Conservation (phyloP, 495 filamentous ascomycete species). For the Apiosordaria backusii region DNA sequence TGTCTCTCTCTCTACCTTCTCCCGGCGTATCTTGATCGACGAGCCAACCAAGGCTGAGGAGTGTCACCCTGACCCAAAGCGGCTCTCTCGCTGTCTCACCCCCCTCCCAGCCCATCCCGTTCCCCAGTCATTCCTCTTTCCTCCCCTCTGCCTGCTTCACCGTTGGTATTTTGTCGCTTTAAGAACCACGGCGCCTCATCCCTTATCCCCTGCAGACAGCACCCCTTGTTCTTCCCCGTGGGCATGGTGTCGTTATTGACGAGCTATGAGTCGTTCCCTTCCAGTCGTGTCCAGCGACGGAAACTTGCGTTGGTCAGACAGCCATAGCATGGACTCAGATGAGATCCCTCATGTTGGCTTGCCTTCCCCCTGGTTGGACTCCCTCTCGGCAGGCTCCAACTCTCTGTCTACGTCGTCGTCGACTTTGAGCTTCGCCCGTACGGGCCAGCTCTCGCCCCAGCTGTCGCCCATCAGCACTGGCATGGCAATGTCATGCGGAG, state of each 20-base stretch:
- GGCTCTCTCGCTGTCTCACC: conserved; percentile 8
- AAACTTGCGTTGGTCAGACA: conserved; percentile 42
- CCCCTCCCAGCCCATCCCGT: not conserved
- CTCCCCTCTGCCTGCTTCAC: conserved; percentile 6
- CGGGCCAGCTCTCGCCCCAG: conserved; percentile 41
- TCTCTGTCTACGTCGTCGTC: conserved; percentile 25
- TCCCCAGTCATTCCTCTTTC: conserved; percentile 1
- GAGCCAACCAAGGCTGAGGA: not conserved
- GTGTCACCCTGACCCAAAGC: conserved; percentile 9
- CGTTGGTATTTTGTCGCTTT: conserved; percentile 14
- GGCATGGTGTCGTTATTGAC: conserved; percentile 42
- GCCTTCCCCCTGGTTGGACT: conserved; percentile 39
- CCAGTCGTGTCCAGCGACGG: conserved; percentile 41
- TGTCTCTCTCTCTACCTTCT: not conserved
- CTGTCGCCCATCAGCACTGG: conserved; percentile 44
- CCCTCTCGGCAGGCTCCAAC: conserved; percentile 22
- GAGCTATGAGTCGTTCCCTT: conserved; percentile 43
- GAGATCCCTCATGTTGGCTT: conserved; percentile 36
- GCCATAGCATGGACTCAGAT: conserved; percentile 43
- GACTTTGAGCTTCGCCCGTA: conserved; percentile 30
- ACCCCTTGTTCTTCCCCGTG: conserved; percentile 12
- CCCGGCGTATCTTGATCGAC: conserved; percentile 7
- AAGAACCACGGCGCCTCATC: conserved; percentile 19
- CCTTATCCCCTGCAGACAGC: conserved; percentile 1
- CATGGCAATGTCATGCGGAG: conserved; percentile 36